These are phyloP conservation scores for Globisporangium cederbergense DNA, from an alignment of 352 stramenopile genomes.

Conservation along the genomic window DNA sequence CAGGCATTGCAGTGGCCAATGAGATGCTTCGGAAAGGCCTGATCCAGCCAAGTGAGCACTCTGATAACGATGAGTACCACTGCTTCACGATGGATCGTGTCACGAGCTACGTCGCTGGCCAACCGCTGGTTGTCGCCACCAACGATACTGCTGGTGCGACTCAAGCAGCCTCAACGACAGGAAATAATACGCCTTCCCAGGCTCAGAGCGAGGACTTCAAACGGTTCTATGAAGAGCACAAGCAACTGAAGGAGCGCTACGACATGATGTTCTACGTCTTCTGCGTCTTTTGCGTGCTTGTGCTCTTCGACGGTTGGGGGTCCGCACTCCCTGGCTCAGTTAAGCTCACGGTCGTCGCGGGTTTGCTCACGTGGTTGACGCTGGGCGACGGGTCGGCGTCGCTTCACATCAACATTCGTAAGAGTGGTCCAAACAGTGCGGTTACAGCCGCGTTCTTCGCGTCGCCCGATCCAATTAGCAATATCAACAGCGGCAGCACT, in stretches of 20 bases:
- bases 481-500: neutral
- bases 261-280: slow-evolving; percentile 31
- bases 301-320: slow-evolving; percentile 30
- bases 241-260: slow-evolving; percentile 26
- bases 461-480: neutral
- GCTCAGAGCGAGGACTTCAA: slow-evolving; percentile 21
- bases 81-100: slow-evolving; percentile 9
- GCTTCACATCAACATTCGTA: slow-evolving; percentile 38
- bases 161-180: neutral
- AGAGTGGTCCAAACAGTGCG: slow-evolving; percentile 16
- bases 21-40: slow-evolving; percentile 29
- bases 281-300: slow-evolving; percentile 33
- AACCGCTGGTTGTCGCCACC: slow-evolving; percentile 3
- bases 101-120: slow-evolving; percentile 6
- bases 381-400: slow-evolving; percentile 34
- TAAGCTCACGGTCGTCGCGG: slow-evolving; percentile 32
- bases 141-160: neutral
- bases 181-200: slow-evolving; percentile 8
- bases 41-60: slow-evolving; percentile 19
- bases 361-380: slow-evolving; percentile 36
- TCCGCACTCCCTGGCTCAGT: slow-evolving; percentile 27
- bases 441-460: slow-evolving; percentile 23
- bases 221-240: slow-evolving; percentile 24
- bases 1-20: slow-evolving; percentile 30
- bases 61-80: slow-evolving; percentile 5